phyloP scores from a whole-genome alignment of 1,284 basidiomycete species.

The Pseudomicrostroma phylloplanum region DNA sequence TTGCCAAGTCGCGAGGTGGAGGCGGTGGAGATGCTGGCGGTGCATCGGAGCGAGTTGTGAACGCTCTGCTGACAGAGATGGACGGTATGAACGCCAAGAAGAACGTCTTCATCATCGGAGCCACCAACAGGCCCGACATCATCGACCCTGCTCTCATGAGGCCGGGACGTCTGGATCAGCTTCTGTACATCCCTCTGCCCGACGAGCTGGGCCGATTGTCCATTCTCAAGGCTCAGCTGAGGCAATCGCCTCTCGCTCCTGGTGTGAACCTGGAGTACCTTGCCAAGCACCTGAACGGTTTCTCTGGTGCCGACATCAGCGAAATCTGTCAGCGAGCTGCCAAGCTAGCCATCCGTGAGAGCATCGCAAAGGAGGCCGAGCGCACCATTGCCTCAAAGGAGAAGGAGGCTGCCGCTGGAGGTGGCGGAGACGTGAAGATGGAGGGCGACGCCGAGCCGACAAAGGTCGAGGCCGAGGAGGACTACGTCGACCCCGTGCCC shows the following conservation, averaged over 20 bases:
- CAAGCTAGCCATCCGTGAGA: conserved; percentile 90
- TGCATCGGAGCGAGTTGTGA: conserved; percentile 92
- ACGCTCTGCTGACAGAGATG: conserved; percentile 96
- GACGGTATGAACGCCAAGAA: conserved; percentile 98
- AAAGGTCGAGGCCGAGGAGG: conserved; percentile 60
- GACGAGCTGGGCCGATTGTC: conserved; percentile 85
- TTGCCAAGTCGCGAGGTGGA: conserved; percentile 87
- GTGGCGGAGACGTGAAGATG: conserved; percentile 55
- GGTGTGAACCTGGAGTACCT: conserved; percentile 82
- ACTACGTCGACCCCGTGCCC: conserved; percentile 86
- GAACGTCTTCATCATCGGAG: conserved; percentile 98
- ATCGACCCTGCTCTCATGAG: conserved; percentile 94
- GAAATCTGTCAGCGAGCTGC: conserved; percentile 98
- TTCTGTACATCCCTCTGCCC: conserved; percentile 59
- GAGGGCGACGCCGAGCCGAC: conserved; percentile 59
- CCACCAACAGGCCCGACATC: conserved; percentile 98
- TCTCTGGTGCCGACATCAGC: conserved; percentile 97
- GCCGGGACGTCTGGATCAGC: conserved; percentile 87
- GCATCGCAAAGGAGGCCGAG: conserved; percentile 87
- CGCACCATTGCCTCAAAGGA: conserved; percentile 60
- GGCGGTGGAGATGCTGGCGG: conserved; percentile 78
- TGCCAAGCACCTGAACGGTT: conserved; percentile 89
- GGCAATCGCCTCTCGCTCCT: conserved; percentile 83
- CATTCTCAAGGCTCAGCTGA: conserved; percentile 82
- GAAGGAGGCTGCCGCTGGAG: conserved; percentile 23